Base-by-base conservation (phyloP, 495 filamentous ascomycete species). In the Aspergillus bertholletiae region DNA sequence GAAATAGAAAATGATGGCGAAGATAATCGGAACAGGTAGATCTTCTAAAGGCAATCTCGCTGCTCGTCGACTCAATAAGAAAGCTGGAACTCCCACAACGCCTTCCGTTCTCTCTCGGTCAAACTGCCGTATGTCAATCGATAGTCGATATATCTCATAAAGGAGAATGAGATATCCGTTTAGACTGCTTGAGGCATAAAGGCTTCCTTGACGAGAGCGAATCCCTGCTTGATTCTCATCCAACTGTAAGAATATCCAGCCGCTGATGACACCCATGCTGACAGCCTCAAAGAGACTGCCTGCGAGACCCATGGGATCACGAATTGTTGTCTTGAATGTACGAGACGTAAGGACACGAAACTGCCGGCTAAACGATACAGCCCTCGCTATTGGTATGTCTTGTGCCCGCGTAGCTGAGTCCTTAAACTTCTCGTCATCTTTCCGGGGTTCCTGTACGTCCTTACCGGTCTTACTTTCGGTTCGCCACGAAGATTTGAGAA, bases 151-250 rank as follows among this genome's bases (percentile, higher is more conserved):
- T 6, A 79, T 85, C 66, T 91, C 88, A 43, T 85, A 90, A 8
- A 88, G 71, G 13, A 90, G 70, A 28, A 90, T 84, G 21, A 90
- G 77, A 63, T 91, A 91, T 2, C 85, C 84, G 61, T 90, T 88
- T 15, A 91, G 69, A 20, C 80, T 81, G 18, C 82, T 71, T 0
- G 84, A 80, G 15, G 79, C 86, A 49, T 89, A 91, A 2, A 91
- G 61, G 15, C 84, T 84, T 40, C 84, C 87, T 68, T 90, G 64
- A 41, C 87, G 75, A 32, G 83, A 86, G 7, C 71, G 69, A 26
- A 73, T 73, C 0, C 87, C 88, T 5, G 84, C 74, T 49, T 84
- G 75, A 32, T 78, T 81, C 46, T 79, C 73, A 43, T 78, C 73
- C 1, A 90, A 72, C 26, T 80, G 64, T 47, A 82, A 74, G 64